phyloP scores from a whole-genome alignment of 2,329 filamentous ascomycete species.

The Acephala macrosclerotiorum region DNA sequence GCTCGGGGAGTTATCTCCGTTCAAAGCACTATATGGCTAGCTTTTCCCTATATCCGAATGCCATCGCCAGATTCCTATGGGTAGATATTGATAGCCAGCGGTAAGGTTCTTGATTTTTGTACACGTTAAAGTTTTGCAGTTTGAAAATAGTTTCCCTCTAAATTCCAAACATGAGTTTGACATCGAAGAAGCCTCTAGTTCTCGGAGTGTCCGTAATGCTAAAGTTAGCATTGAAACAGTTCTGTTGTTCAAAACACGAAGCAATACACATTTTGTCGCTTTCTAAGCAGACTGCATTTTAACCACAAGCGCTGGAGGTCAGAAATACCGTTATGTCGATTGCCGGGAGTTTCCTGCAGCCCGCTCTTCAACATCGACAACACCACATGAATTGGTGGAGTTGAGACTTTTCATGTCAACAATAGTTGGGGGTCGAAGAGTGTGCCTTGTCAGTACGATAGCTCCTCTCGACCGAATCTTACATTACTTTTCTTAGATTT shows the following conservation, averaged over 20 bases:
- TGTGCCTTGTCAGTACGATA: not conserved
- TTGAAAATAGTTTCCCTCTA: not conserved
- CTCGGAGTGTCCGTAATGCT: not conserved
- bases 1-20: not conserved
- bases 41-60: not conserved
- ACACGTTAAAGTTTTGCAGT: not conserved
- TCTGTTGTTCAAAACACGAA: not conserved
- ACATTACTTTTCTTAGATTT: not conserved
- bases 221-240: not conserved
- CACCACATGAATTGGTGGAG: not conserved
- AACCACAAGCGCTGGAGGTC: not conserved
- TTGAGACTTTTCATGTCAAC: not conserved
- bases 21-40: not conserved
- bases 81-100: slow-evolving; percentile 8
- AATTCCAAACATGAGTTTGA: not conserved
- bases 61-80: not conserved
- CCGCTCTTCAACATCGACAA: not conserved
- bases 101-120: not conserved
- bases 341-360: not conserved
- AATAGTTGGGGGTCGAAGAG: not conserved
- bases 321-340: not conserved
- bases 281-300: not conserved
- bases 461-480: not conserved
- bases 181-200: not conserved
- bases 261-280: not conserved